Evolutionary conservation across 768 basidiomycete species (phyloP).

Genomic region (Crucibulum laeve): DNA sequence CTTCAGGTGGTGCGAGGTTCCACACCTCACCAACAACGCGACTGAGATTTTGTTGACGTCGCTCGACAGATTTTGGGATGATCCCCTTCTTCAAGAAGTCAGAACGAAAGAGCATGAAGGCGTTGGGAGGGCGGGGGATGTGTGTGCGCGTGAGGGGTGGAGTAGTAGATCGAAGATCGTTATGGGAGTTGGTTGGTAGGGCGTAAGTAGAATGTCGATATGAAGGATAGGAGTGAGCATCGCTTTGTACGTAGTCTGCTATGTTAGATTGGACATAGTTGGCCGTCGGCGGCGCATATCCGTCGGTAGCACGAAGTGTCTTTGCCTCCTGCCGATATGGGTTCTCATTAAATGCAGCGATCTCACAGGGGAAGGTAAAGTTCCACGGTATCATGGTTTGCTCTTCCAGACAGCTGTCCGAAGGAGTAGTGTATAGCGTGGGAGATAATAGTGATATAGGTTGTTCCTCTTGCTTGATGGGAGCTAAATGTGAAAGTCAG

Average conservation of each 20-base stretch:
- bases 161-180: conserved; percentile 3
- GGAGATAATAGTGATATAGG: neutral
- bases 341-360: too few relatives aligned
- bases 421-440: neutral
- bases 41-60: conserved; percentile 70
- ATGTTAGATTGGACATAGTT: too few relatives aligned
- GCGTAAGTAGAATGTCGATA: too few relatives aligned
- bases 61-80: conserved; percentile 47
- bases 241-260: too few relatives aligned
- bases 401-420: too few relatives aligned
- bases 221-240: too few relatives aligned
- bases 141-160: conserved; percentile 23
- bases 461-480: conserved; percentile 4
- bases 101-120: conserved; percentile 81
- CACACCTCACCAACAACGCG: conserved; percentile 67
- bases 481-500: neutral
- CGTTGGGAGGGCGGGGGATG: conserved; percentile 75
- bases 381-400: too few relatives aligned
- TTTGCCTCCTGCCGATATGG: too few relatives aligned
- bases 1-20: conserved; percentile 46
- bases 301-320: too few relatives aligned
- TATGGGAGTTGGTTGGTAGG: too few relatives aligned
- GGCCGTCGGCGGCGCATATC: too few relatives aligned
- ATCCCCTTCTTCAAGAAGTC: conserved; percentile 48
- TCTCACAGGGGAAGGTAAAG: too few relatives aligned